Conservation (phyloP, 208 protist genomes). For the Trypanosoma grayi region DNA sequence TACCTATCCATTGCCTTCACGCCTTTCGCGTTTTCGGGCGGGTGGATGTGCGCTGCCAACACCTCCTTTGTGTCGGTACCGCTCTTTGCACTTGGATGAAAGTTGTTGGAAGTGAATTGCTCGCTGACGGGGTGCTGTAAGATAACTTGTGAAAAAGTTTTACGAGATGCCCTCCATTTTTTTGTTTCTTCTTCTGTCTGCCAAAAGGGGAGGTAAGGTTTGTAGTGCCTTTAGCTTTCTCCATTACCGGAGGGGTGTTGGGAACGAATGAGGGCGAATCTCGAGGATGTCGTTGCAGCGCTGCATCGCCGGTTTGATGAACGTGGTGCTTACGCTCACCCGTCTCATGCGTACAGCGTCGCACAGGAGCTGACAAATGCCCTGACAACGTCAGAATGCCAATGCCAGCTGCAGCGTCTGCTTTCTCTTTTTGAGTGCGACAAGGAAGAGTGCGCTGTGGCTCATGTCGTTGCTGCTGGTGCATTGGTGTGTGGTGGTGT, state of each 20-base stretch:
- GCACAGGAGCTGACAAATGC: conserved; percentile 14
- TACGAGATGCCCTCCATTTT: too few relatives aligned
- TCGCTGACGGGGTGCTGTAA: too few relatives aligned
- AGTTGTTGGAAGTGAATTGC: too few relatives aligned
- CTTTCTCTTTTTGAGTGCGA: conserved; percentile 15
- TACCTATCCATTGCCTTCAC: too few relatives aligned
- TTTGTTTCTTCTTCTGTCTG: too few relatives aligned
- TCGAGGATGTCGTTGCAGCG: conserved; percentile 23
- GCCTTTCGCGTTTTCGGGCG: too few relatives aligned
- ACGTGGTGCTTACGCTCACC: not conserved
- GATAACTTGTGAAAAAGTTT: too few relatives aligned
- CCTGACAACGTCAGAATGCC: conserved; percentile 6
- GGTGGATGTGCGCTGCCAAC: too few relatives aligned
- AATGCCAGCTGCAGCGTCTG: conserved; percentile 18
- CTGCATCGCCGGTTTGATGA: conserved; percentile 6
- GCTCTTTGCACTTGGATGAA: too few relatives aligned
- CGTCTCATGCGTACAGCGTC: conserved; percentile 21
- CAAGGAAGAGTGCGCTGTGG: not conserved
- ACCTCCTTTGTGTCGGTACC: too few relatives aligned
- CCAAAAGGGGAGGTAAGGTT: not conserved
- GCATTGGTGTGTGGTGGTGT: conserved; percentile 1
- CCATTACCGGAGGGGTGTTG: not conserved
- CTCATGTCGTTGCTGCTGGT: conserved; percentile 1
- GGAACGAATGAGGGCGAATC: conserved; percentile 3
- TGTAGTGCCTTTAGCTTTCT: not conserved